Evolutionary conservation across 768 basidiomycete species (phyloP), one percentile per base, ranked within the genome.

Genomic region (Leccinum truebloodii): DNA sequence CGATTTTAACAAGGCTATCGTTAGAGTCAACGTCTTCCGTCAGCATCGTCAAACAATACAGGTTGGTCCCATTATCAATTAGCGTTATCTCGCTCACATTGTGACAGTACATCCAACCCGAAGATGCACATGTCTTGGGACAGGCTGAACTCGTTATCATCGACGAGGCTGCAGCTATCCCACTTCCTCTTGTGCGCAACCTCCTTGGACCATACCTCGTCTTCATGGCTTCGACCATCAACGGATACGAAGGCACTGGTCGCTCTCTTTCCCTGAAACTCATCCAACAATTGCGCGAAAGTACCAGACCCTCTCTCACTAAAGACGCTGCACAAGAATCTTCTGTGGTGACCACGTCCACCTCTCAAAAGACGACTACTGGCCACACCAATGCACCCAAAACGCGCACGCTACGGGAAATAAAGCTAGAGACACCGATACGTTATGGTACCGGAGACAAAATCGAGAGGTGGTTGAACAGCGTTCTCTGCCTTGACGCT

Each of bases 211-310:
- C 89, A 1, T 98, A 98, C 76, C 90, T 98, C 37, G 95, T 98
- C 54, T 98, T 98, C 81, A 89, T 98, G 82, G 93, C 97, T 1
- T 97, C 95, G n/a, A 99, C 97, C 1, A 95, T 99, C 77, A 98
- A 98, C 72, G 97, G 97, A 44, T 99, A 99, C 75, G 97, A 98
- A 81, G 97, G 97, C 28, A 98, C 97, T 0, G 97, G 97, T n/a
- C 92, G 97, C 28, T 98, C 95, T 1, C 86, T 99, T 52, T 97
- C 95, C 52, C 88, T 99, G 62, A 99, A 99, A 75, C 90, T 99
- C 59, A 90, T 99, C 64, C 92, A 98, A 74, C 95, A 97, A 73
- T 86, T 98, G 4, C 90, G 97, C 39, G 97, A 98, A 73, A 89
- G 86, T 73, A 92, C 92, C 0, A 83, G 91, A 3, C 87, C 93